phyloP scores from a whole-genome alignment of 257 asterid genomes.

The Nicotiana paniculata region DNA sequence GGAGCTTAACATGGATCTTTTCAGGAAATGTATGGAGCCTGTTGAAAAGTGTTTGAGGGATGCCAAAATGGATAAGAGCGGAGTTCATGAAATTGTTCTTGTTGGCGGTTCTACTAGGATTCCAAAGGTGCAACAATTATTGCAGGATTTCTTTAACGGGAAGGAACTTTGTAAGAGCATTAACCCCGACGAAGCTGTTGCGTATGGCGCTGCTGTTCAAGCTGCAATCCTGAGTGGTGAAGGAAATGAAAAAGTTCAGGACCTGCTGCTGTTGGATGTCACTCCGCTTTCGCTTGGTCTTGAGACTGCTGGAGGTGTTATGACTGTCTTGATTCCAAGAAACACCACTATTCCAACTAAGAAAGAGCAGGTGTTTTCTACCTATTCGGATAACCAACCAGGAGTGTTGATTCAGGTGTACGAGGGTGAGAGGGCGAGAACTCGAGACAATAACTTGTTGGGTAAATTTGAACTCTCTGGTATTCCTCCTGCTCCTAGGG shows the following conservation, averaged over 20 bases:
- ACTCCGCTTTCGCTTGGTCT: constrained; percentile 26
- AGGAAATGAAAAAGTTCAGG: constrained; percentile 32
- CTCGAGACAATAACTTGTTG: constrained; percentile 26
- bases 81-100: constrained; percentile 31
- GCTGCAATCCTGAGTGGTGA: constrained; percentile 35
- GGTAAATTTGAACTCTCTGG: constrained; percentile 29
- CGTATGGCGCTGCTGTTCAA: constrained; percentile 42
- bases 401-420: constrained; percentile 36
- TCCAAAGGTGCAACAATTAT: constrained; percentile 32
- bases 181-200: constrained; percentile 38
- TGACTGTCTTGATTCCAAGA: constrained; percentile 29
- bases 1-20: constrained; percentile 32
- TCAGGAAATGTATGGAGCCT: constrained; percentile 38
- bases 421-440: constrained; percentile 31
- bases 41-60: constrained; percentile 39
- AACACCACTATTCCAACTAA: constrained; percentile 33
- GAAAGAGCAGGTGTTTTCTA: constrained; percentile 30
- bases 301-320: constrained; percentile 32
- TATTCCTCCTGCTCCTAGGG: constrained; percentile 33
- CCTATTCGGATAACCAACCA: constrained; percentile 29
- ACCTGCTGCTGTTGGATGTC: constrained; percentile 26
- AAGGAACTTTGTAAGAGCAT: constrained; percentile 43
- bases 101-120: constrained; percentile 42
- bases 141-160: constrained; percentile 39
- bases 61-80: constrained; percentile 37